Base-by-base conservation (phyloP, 2,329 filamentous ascomycete species). In the Ascochyta lentis region DNA sequence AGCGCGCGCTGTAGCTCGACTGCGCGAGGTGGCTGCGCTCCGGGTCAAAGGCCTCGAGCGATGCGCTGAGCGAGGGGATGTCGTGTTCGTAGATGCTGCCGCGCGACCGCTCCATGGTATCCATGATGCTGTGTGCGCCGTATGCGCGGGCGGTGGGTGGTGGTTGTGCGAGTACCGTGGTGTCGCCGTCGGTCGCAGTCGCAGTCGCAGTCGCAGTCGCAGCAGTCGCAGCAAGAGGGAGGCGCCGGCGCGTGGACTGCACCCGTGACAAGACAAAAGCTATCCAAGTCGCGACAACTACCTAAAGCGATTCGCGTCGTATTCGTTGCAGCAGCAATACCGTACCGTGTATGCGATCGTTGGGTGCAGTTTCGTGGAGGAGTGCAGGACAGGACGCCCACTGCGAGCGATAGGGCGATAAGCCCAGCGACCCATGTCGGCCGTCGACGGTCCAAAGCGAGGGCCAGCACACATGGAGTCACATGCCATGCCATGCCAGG, bases 1-100 rank as follows among this genome's bases (percentile, higher is more conserved):
- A 89, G 72, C 87, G 85, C 62, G 85, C 83, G 45, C 72, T 72
- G 64, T 72, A 72, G 49, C 65, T 60, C 22, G 71, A 73, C 51
- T 75, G 71, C 48, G 63, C 62, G 37, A 51, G 47, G 23, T 33
- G 49, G 64, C 71, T 74, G 58, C 70, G 68, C 65, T 76, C 73
- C 2, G 72, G 72, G 58, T 75, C 73, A 53, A 76, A 76, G 35
- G 71, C 74, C 57, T 74, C 71, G 39, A 76, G 67, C 10, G 74
- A 76, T 6, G 72, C 73, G 64, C 67, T 74, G 40, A 76, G 68
- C 9, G 73, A 76, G 35, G 73, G 73, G 48, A 76, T 71, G 50
- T 74, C 71, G 64, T 72, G 66, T 42, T 74, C 71, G 64, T 72
- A 76, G 50, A 73, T 57, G 65, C 68, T 71, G 19, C 60, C 67